Conservation (phyloP, 495 filamentous ascomycete species). For the Daldinia vernicosa region DNA sequence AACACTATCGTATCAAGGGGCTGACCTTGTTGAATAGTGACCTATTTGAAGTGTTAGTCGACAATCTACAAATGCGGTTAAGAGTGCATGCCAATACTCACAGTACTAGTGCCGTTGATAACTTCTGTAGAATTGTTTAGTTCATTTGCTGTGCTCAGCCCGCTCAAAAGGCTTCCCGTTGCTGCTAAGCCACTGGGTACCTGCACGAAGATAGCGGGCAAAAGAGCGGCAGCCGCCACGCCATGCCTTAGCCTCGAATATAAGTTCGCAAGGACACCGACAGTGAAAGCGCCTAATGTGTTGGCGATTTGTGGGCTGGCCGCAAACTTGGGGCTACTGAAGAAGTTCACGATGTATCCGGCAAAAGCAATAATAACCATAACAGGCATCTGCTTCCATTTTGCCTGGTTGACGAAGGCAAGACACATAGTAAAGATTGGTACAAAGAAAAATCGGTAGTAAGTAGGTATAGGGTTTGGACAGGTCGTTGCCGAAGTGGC, state of each 20-base stretch:
- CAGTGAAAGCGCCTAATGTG: slow-evolving; percentile 84
- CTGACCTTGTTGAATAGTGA: slow-evolving; percentile 25
- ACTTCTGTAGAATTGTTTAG: slow-evolving; percentile 61
- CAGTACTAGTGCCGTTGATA: slow-evolving; percentile 40
- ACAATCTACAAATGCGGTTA: background rate
- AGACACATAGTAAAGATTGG: slow-evolving; percentile 83
- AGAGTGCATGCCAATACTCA: slow-evolving; percentile 17
- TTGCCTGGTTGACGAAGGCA: slow-evolving; percentile 86
- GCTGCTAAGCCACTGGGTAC: slow-evolving; percentile 91
- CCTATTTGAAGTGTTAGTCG: slow-evolving; percentile 19
- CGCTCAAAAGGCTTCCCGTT: slow-evolving; percentile 81
- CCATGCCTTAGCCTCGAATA: slow-evolving; percentile 87
- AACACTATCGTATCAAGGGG: slow-evolving; percentile 74
- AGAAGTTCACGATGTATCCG: slow-evolving; percentile 90
- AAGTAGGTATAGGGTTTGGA: slow-evolving; percentile 65
- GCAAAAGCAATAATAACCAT: slow-evolving; percentile 85
- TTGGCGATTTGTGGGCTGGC: slow-evolving; percentile 84
- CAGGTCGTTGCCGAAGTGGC: slow-evolving; percentile 81
- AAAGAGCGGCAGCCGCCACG: slow-evolving; percentile 84
- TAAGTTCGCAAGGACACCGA: slow-evolving; percentile 86
- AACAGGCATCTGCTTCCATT: slow-evolving; percentile 86
- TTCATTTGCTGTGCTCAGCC: slow-evolving; percentile 82
- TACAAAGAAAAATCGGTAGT: slow-evolving; percentile 79
- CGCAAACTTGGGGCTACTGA: slow-evolving; percentile 73
- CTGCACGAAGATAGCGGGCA: slow-evolving; percentile 94